Evolutionary conservation across 768 basidiomycete genomes (phyloP), one percentile per base, ranked within the genome.

Genomic region (Tubosaeta sp.): DNA sequence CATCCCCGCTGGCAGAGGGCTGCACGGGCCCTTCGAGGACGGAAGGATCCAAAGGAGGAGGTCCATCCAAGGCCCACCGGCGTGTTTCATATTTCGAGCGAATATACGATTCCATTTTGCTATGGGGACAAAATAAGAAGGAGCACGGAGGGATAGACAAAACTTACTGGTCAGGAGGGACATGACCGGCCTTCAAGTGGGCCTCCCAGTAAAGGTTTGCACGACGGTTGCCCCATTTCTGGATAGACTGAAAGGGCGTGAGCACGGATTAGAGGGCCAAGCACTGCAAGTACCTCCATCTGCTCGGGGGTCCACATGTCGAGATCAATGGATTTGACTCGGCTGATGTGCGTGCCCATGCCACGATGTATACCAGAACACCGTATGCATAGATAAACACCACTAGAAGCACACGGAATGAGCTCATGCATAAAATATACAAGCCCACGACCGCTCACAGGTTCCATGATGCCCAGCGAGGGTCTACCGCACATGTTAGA

Each of bases 201-300:
- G 90, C 87, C 66, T 99, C 95, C 95, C 95, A 99, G 71, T 97
- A 98, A 5, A 89, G 59, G 71, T 99, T 99, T 8, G 93, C 95
- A 8, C 84, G 83, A 44, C 75, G 76, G 66, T 99, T 99, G 1
- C 95, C 95, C 95, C 95, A 99, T 67, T 87, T 90, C 67, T 90
- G 84, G 46, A 98, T 85, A 2, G 84, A 83, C 86, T 88, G 45
- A 34, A 11, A 48, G 30, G 19, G 6, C 24, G 21, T 56, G 32
- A 52, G 48, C 41, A 18, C 22, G 27, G 21, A 49, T 34, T 22
- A 32, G 21, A 42, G 25, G 18, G 16, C 6, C 13, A 39, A 13
- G 51, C 24, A 57, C 79, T 7, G 42, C 11, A 30, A 6, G 54
- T 59, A 93, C 94, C 73, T 86, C 83, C 88, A 99, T 94, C 72